Base-by-base conservation (phyloP, 2,329 filamentous ascomycete genomes). In the Colletotrichum musae region DNA sequence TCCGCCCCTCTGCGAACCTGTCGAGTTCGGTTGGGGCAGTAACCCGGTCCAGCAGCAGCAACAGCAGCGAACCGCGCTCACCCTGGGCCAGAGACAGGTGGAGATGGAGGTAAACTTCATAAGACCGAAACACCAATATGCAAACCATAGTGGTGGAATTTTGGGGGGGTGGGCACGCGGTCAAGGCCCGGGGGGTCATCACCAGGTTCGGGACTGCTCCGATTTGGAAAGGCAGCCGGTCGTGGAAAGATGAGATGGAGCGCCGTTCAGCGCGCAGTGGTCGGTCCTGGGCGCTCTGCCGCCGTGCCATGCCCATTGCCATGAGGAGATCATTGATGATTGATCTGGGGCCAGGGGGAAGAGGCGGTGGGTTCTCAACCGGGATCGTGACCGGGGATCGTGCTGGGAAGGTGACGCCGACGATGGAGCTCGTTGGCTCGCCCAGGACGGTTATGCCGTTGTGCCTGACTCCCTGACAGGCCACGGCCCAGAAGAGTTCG, bases 71-170 rank as follows among this genome's bases (percentile, higher is more conserved):
- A 53, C 60, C 65, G 60, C 65, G 53, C 47, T 54, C 43, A 54
- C 28, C 51, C 61, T 45, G 54, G 41, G 56, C 43, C 15, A 54
- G 53, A 53, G 10, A 9, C 39, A 26, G 52, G 66, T 60, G 50
- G 56, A 60, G 50, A 56, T 45, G 51, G 7, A 16, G 32, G 56
- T 50, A 56, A 69, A 60, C 56, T 65, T 47, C 56, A 51, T 58
- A 43, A 60, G 62, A 57, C 66, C 62, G 66, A 69, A 69, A 69
- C 66, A 57, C 66, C 45, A 57, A 57, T 66, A 57, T 66, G 66
- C 66, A 66, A 47, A 57, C 66, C 56, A 18, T 50, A 60, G 56
- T 59, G 54, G 66, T 60, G 56, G 61, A 51, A 60, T 50, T 57
- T 56, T 65, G 61, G 50, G 56, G 28, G 43, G 54, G 66, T 60